Base-by-base conservation (phyloP, 2,329 filamentous ascomycete genomes). In the Penicillium psychrosexuale region DNA sequence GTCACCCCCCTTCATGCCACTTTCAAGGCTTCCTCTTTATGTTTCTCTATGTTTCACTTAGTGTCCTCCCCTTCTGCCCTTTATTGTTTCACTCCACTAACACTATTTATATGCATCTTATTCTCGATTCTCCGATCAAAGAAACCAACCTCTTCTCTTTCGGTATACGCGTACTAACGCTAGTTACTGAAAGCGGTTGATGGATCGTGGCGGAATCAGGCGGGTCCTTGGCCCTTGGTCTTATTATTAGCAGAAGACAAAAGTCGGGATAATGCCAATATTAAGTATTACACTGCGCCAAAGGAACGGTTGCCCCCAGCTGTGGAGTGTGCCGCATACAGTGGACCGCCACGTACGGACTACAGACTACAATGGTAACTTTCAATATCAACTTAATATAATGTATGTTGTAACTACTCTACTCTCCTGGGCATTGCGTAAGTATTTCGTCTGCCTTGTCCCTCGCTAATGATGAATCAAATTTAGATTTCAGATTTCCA, bases 131-230 rank as follows among this genome's bases (percentile, higher is more conserved):
- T 36, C 8, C 13, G 30, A 7, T 5, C 31, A 34, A 36, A 36
- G n/a, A 27, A 22, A 39, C 2, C 37, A 15, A 13, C 8, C 4
- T 11, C 12, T 17, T 39, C 13, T n/a, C 15, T 30, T n/a, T n/a
- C 30, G 8, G 19, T 34, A 34, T n/a, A 47, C 56, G 53, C 48
- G 51, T 53, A 51, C 47, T 48, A 30, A 31, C 37, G 47, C 47
- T 59, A n/a, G n/a, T n/a, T n/a, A 55, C 59, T 56, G 40, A 37
- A 62, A 59, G 58, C 55, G 55, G 58, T 54, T 43, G 57, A 57
- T 62, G 58, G 60, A 58, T 55, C 55, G 50, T 55, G 53, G 58
- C 51, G 51, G 51, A 38, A 46, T 37, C 43, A 28, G 40, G 59
- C 54, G 59, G 59, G 59, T 61, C 57, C 31, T 28, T 51, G 31